Conservation (phyloP, 225 moss, liverwort and hornwort genomes). For the Thuidium tamariscinum region DNA sequence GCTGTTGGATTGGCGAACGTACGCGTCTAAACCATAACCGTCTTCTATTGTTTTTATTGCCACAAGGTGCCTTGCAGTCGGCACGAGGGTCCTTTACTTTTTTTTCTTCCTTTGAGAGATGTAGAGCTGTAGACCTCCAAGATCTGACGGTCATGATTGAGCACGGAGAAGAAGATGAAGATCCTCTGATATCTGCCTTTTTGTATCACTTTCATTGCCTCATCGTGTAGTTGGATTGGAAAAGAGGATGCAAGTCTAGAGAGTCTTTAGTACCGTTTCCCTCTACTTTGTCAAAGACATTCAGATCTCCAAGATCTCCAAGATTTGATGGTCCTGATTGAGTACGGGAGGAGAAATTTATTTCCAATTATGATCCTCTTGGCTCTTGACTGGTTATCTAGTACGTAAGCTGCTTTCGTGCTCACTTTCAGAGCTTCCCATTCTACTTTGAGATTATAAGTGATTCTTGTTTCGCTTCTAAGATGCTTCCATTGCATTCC, state of each 20-base stretch:
- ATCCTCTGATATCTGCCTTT: background rate
- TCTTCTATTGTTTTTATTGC: background rate
- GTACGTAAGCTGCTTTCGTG: background rate
- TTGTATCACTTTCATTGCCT: background rate
- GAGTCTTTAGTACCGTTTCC: background rate
- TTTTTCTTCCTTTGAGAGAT: background rate
- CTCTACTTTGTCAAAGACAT: background rate
- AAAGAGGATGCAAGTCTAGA: background rate
- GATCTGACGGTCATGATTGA: background rate
- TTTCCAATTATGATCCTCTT: background rate
- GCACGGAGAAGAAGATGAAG: background rate
- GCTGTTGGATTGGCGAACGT: constrained; percentile 71
- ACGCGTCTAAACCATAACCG: background rate
- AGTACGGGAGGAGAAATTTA: background rate
- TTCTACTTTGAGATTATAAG: background rate
- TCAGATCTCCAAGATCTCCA: background rate
- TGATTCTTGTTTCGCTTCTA: background rate
- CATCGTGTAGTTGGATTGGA: background rate
- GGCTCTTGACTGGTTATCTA: background rate
- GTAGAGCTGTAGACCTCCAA: background rate
- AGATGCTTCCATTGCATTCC: background rate
- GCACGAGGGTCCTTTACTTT: background rate
- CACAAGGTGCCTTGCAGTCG: background rate
- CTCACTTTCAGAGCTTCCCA: background rate
- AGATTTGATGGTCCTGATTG: background rate